A percentile compares a stretch with the other conserved stretches of the same genome.
Conservation (phyloP, 2,329 filamentous ascomycete genomes). For the Colletotrichum tofieldiae region DNA sequence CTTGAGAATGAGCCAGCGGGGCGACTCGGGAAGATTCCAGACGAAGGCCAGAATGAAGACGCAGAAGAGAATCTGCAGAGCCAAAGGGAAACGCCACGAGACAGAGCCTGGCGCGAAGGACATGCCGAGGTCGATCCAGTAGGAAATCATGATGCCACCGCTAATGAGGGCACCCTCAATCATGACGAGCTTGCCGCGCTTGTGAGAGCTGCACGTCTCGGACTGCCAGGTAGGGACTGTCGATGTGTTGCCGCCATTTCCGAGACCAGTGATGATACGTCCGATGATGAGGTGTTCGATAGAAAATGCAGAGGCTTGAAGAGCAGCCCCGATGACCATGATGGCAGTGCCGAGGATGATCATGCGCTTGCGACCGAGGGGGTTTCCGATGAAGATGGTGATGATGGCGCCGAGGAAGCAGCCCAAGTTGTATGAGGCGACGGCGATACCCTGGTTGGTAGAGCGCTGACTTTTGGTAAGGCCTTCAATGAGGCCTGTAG, state of each 20-base stretch:
- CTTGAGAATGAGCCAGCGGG: slow-evolving; percentile 60
- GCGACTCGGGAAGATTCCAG: slow-evolving; percentile 69
- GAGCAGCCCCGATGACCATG: slow-evolving; percentile 61
- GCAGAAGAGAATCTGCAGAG: slow-evolving; percentile 72
- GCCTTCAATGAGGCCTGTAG: slow-evolving; percentile 45
- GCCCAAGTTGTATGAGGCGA: slow-evolving; percentile 73
- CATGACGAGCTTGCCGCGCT: slow-evolving; percentile 74
- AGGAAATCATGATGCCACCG: slow-evolving; percentile 70
- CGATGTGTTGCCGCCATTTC: slow-evolving; percentile 57
- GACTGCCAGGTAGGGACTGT: slow-evolving; percentile 74
- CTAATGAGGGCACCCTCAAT: slow-evolving; percentile 73
- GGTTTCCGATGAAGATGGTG: slow-evolving; percentile 49
- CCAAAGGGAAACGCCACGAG: slow-evolving; percentile 74
- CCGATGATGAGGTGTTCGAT: slow-evolving; percentile 71
- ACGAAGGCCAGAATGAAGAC: slow-evolving; percentile 70
- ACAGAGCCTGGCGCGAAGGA: slow-evolving; percentile 66
- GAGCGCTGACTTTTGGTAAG: slow-evolving; percentile 59
- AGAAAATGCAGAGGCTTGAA: slow-evolving; percentile 61
- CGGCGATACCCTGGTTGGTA: slow-evolving; percentile 68
- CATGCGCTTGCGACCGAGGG: slow-evolving; percentile 60
- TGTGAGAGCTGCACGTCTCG: slow-evolving; percentile 70
- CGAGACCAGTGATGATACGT: slow-evolving; percentile 60
- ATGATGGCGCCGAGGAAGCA: slow-evolving; percentile 68
- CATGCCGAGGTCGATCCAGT: slow-evolving; percentile 74
- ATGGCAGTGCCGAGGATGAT: slow-evolving; percentile 59